Evolutionary conservation across 1,284 basidiomycete genomes (phyloP).

Genomic region (Cutaneotrichosporon cutaneum): DNA sequence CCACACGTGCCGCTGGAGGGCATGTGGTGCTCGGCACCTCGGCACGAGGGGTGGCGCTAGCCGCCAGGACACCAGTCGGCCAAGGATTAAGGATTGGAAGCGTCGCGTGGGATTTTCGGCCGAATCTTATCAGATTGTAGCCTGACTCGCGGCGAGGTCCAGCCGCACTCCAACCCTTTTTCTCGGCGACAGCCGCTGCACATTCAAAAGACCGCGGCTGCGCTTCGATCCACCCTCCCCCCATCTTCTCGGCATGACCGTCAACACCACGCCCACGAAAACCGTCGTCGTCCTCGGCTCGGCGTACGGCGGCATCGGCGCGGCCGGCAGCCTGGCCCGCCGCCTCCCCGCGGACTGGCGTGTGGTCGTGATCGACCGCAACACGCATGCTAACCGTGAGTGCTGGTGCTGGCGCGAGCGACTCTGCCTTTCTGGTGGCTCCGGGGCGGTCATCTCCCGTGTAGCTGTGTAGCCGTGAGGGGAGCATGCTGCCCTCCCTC

Average conservation of each 20-base stretch:
- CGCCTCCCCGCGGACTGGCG: constrained; percentile 63
- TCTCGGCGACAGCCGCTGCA: background rate
- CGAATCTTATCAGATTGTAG: constrained; percentile 5
- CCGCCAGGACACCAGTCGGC: no score
- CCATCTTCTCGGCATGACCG: constrained; percentile 13
- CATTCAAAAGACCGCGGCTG: background rate
- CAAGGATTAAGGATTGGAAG: no score
- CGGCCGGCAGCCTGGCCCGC: constrained; percentile 61
- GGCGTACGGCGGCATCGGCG: constrained; percentile 61
- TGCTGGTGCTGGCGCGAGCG: no score
- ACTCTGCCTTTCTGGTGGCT: no score
- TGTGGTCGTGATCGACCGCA: constrained; percentile 67
- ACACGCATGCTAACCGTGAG: constrained; percentile 57
- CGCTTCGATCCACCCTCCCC: no score
- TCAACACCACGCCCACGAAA: background rate
- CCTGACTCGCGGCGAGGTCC: background rate
- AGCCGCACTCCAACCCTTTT: no score
- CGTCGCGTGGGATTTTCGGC: background rate
- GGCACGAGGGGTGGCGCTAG: no score
- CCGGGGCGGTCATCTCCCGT: no score
- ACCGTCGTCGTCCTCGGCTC: constrained; percentile 64
- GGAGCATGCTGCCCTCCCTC: no score
- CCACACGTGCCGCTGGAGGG: background rate
- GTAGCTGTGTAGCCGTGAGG: no score
- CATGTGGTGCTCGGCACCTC: no score